Percentiles rank a stretch among this genome's conserved stretches.
Conservation (phyloP, 805 yeast genomes). For the Debaryomyces tyrocola region DNA sequence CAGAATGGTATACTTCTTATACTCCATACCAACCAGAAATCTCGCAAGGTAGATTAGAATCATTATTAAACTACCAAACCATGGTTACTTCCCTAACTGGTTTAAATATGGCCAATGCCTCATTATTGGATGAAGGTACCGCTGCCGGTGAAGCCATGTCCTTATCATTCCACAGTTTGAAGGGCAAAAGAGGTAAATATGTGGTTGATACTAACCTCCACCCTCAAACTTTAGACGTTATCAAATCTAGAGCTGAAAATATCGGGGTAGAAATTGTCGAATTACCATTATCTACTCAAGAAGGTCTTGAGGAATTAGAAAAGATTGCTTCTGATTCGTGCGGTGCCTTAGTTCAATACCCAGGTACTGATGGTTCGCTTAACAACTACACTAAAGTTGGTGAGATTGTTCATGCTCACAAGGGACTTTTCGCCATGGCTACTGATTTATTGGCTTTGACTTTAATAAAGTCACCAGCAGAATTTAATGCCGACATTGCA, state of each 20-base stretch:
- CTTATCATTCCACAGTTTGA: conserved; percentile 64
- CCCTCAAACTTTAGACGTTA: conserved; percentile 82
- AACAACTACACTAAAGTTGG: conserved; percentile 55
- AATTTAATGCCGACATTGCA: conserved; percentile 89
- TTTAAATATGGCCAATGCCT: conserved; percentile 91
- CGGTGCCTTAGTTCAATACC: conserved; percentile 90
- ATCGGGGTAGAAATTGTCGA: conserved; percentile 63
- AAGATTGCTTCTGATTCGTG: conserved; percentile 44
- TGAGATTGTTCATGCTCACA: conserved; percentile 63
- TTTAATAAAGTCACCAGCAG: conserved; percentile 76
- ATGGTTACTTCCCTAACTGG: conserved; percentile 88
- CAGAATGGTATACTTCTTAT: conserved; percentile 98
- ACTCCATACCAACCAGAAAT: conserved; percentile 99
- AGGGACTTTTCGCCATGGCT: conserved; percentile 83
- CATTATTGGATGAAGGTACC: conserved; percentile 92
- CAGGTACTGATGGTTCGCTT: conserved; percentile 78
- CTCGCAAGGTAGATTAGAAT: conserved; percentile 93
- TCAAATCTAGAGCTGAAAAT: conserved; percentile 76
- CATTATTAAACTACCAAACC: conserved; percentile 91
- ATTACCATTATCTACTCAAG: conserved; percentile 51
- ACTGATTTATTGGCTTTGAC: conserved; percentile 90
- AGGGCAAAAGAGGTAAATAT: conserved; percentile 66
- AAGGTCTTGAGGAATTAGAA: conserved; percentile 26
- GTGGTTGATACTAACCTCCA: conserved; percentile 77
- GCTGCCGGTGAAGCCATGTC: conserved; percentile 98